Conservation (phyloP, 2,329 filamentous ascomycete genomes). For the Cladophialophora exuberans region DNA sequence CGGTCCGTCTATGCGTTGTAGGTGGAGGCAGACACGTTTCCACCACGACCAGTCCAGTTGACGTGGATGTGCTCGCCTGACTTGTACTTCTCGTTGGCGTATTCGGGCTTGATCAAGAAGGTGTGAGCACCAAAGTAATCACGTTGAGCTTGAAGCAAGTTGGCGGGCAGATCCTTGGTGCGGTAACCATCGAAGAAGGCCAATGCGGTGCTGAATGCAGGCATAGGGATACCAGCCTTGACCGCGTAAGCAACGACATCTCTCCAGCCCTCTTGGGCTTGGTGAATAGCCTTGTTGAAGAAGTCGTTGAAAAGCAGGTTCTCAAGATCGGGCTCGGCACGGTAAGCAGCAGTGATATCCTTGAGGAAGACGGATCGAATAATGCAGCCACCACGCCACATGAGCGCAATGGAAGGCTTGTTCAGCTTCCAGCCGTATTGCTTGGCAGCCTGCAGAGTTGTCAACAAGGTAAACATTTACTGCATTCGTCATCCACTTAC, state of each 20-base stretch:
- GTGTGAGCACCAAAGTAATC: constrained; percentile 99
- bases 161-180: constrained; percentile 94
- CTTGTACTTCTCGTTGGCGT: constrained; percentile 76
- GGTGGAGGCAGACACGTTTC: constrained; percentile 94
- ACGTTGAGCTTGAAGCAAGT: constrained; percentile 97
- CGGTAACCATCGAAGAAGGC: constrained; percentile 99
- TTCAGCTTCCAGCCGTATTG: constrained; percentile 99
- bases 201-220: constrained; percentile 94
- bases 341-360: constrained; percentile 98
- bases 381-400: constrained; percentile 99
- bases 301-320: constrained; percentile 99
- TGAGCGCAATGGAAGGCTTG: constrained; percentile 99
- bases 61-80: constrained; percentile 91
- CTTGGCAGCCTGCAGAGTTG: constrained; percentile 72
- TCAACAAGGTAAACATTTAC: constrained; percentile 9
- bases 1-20: constrained; percentile 78
- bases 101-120: constrained; percentile 84
- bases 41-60: constrained; percentile 99
- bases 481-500: constrained; percentile 54
- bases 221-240: constrained; percentile 91
- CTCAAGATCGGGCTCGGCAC: constrained; percentile 89
- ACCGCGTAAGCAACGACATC: constrained; percentile 89
- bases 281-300: constrained; percentile 99
- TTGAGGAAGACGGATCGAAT: constrained; percentile 99
- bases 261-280: constrained; percentile 90